Conservation (phyloP, 2,329 filamentous ascomycete species). For the Dissoconium aciculare region DNA sequence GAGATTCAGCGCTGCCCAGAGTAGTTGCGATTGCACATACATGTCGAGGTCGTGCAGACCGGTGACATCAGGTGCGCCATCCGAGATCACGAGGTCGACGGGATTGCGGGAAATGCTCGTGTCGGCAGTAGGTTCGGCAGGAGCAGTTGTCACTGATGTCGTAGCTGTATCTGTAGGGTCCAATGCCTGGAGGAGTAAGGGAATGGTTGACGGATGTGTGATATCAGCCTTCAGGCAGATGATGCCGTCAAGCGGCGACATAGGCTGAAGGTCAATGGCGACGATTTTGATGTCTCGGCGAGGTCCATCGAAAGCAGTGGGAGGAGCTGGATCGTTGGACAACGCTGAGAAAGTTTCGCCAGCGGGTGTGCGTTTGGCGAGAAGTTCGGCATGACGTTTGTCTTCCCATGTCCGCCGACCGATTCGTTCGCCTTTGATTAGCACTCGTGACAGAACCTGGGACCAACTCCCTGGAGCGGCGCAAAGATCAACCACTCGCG, state of each 20-base stretch:
- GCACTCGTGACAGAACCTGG: slow-evolving; percentile 80
- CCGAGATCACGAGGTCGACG: slow-evolving; percentile 86
- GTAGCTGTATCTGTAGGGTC: slow-evolving; percentile 45
- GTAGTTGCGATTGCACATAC: slow-evolving; percentile 88
- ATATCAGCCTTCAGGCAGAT: slow-evolving; percentile 88
- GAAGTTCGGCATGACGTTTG: slow-evolving; percentile 45
- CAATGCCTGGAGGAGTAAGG: slow-evolving; percentile 69
- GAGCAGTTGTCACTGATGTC: slow-evolving; percentile 31
- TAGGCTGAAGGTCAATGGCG: slow-evolving; percentile 88
- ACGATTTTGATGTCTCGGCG: slow-evolving; percentile 68
- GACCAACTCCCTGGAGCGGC: slow-evolving; percentile 95
- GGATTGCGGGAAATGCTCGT: too few species aligned
- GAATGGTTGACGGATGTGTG: slow-evolving; percentile 89
- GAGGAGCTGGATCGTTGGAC: not conserved
- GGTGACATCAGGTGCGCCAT: slow-evolving; percentile 91
- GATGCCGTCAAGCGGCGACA: slow-evolving; percentile 85
- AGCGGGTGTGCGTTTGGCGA: slow-evolving; percentile 10
- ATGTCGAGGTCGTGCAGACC: slow-evolving; percentile 95
- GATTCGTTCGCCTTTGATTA: slow-evolving; percentile 88
- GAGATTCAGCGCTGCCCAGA: slow-evolving; percentile 86
- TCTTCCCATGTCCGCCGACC: slow-evolving; percentile 78
- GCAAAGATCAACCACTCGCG: slow-evolving; percentile 86
- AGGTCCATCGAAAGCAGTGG: slow-evolving; percentile 5
- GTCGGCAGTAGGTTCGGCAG: too few species aligned
- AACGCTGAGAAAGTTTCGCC: slow-evolving; percentile 1